Conservation (phyloP, 2,329 filamentous ascomycete species). For the Claviceps pazoutovae region DNA sequence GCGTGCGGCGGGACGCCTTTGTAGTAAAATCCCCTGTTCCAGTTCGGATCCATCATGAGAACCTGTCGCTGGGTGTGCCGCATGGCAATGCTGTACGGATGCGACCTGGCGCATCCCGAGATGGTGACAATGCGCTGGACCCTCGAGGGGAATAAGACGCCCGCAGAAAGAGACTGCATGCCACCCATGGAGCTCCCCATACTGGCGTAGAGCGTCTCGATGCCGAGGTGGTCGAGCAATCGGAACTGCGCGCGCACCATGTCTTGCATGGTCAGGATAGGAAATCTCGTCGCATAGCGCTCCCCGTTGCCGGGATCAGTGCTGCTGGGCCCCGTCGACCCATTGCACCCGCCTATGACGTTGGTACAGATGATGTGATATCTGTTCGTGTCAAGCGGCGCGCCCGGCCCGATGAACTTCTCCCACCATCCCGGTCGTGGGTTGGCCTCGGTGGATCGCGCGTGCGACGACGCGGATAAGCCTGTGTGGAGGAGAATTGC, state of each 20-base stretch:
- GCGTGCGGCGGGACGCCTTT: slow-evolving; percentile 76
- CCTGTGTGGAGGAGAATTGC: slow-evolving; percentile 88
- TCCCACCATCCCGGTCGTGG: slow-evolving; percentile 96
- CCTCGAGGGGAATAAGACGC: slow-evolving; percentile 66
- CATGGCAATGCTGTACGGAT: slow-evolving; percentile 98
- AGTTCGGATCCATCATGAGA: slow-evolving; percentile 97
- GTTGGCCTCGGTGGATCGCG: slow-evolving; percentile 79
- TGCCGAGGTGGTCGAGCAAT: slow-evolving; percentile 64
- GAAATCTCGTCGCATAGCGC: slow-evolving; percentile 85
- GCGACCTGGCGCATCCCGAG: slow-evolving; percentile 83
- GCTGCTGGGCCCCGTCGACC: slow-evolving; percentile 80
- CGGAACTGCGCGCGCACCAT: slow-evolving; percentile 96
- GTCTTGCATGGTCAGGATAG: slow-evolving; percentile 88
- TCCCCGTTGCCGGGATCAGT: slow-evolving; percentile 79
- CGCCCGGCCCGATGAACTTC: slow-evolving; percentile 84
- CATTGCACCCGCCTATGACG: slow-evolving; percentile 89
- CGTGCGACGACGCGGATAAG: slow-evolving; percentile 92
- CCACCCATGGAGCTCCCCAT: slow-evolving; percentile 97
- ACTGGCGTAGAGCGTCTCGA: slow-evolving; percentile 72
- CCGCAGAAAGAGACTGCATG: slow-evolving; percentile 89
- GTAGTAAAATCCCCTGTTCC: slow-evolving; percentile 93
- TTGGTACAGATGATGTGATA: slow-evolving; percentile 95
- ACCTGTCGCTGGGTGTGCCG: slow-evolving; percentile 94
- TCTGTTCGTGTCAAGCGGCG: slow-evolving; percentile 75
- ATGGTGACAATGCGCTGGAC: slow-evolving; percentile 77